Conservation (phyloP, 345 rosid species). For the Draba incana region DNA sequence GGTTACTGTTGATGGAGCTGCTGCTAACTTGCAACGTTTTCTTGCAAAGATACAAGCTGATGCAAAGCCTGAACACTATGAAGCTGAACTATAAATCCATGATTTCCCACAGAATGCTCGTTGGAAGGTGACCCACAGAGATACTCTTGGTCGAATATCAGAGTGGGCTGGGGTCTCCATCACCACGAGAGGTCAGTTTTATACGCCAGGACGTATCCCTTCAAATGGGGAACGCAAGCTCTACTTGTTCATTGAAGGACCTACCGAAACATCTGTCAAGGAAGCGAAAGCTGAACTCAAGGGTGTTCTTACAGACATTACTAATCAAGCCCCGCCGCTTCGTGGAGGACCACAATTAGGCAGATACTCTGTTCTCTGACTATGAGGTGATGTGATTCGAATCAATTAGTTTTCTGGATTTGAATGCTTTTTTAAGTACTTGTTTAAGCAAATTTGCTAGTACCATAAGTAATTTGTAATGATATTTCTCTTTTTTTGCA, state of each 20-base stretch:
- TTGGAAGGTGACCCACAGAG: conserved; percentile 89
- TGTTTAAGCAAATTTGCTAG: background rate
- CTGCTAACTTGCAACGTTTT: no score
- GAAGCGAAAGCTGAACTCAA: conserved; percentile 74
- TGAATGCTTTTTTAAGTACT: conserved; percentile 3
- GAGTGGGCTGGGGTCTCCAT: conserved; percentile 88
- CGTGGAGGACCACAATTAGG: conserved; percentile 80
- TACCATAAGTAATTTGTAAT: background rate
- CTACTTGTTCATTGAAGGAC: conserved; percentile 79
- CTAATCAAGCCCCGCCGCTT: conserved; percentile 66
- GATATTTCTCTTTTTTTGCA: conserved; percentile 4
- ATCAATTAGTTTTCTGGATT: background rate
- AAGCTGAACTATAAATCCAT: conserved; percentile 81
- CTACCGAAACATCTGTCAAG: conserved; percentile 76
- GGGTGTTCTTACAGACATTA: conserved; percentile 74
- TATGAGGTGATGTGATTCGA: conserved; percentile 44
- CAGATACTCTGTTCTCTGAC: conserved; percentile 74
- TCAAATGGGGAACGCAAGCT: conserved; percentile 82
- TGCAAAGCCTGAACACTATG: conserved; percentile 86
- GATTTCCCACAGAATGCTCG: conserved; percentile 90
- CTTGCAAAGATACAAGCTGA: conserved; percentile 80
- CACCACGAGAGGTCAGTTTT: conserved; percentile 76
- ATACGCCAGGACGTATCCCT: conserved; percentile 53
- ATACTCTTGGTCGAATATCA: conserved; percentile 76
- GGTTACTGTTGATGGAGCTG: conserved; percentile 51